Evolutionary conservation across 1,284 basidiomycete species (phyloP), one percentile per base, ranked within the genome.

Genomic region (Moesziomyces sp.): DNA sequence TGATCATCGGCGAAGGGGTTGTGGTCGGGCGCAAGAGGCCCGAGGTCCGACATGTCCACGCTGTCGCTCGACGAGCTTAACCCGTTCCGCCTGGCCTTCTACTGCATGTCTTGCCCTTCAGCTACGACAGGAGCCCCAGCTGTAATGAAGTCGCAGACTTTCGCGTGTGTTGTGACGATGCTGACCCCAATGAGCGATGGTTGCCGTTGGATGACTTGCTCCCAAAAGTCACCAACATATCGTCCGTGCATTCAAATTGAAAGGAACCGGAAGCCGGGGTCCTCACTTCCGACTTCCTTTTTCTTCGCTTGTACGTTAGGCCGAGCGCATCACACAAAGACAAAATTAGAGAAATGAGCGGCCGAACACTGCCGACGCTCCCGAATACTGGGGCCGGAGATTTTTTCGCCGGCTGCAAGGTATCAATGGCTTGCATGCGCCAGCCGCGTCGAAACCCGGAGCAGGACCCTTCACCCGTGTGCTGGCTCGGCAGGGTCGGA

Each of bases 1-100:
- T 55, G 52, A 19, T 73, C 70, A 43, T 68, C 64, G 10, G 64
- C 70, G 30, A 73, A 73, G 1, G 70, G 64, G 26, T 73, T 73
- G 40, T 67, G 56, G 43, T 58, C 57, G 0, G 53, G 60, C 1
- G 50, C 52, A 1, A 72, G 62, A 5, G 68, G 62, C 44, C 53
- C 62, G 1, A 53, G 58, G 21, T 30, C 54, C 40, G 68, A 65
- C 68, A 71, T 71, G 7, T 4, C 61, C 43, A 18, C 24, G 26
- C 30, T 28, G 42, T 21, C 30, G 19, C n/a, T 16, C 10, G 49
- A 24, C 23, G 24, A 42, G 23, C 14, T 46, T 33, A 13, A 5
- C 30, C 33, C 19, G n/a, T 5, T 45, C 21, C 11, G 18, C 14
- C 38, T 1, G 19, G 19, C 3, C 8, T 33, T 18, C 28, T 49